Evolutionary conservation across 2,329 filamentous ascomycete species (phyloP), one percentile per base, ranked within the genome.

Genomic region (Cladosporium velox): DNA sequence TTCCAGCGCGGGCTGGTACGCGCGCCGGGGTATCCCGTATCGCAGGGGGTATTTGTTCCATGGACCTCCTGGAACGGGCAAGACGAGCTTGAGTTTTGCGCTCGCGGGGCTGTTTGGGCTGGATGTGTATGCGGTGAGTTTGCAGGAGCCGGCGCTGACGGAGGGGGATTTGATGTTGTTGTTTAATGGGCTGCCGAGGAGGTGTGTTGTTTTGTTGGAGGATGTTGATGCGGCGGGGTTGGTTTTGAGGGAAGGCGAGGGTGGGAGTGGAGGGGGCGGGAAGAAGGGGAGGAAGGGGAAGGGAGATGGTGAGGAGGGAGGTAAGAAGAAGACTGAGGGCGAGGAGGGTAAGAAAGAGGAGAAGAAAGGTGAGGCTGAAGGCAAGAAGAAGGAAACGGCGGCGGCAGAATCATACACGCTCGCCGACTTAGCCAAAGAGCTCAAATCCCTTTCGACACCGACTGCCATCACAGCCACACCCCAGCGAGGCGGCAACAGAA

Each of bases 11-110:
- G 83, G 88, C n/a, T 96, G 92, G 91, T 96, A 97, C 75, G 84
- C 89, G 0, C 90, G 91, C 70, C 85, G 92, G 7, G 92, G 92
- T 0, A 94, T 96, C 34, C 92, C 93, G 0, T 96, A 96, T 75
- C 86, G 92, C 15, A 85, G 92, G 4, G 93, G 92, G 0, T 96
- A 95, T 73, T 85, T 96, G 0, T 87, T 96, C 18, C 83, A 93
- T 69, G 92, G 92, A 0, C 91, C 91, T 0, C 77, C 77, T 1
- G 77, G 77, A 0, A 78, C 76, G 0, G 77, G 77, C 14, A 79
- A 79, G 71, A 77, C 77, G 4, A 74, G 71, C 65, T 66, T 79
- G 35, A 74, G 71, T 21, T 78, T 78, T 64, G 80, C 82, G 0
- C 71, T 83, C 1, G 81, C 81, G 12, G 81, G 81, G 1, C 77